Evolutionary conservation across 768 basidiomycete species (phyloP).

Genomic region (Psilocybe subaeruginosa): DNA sequence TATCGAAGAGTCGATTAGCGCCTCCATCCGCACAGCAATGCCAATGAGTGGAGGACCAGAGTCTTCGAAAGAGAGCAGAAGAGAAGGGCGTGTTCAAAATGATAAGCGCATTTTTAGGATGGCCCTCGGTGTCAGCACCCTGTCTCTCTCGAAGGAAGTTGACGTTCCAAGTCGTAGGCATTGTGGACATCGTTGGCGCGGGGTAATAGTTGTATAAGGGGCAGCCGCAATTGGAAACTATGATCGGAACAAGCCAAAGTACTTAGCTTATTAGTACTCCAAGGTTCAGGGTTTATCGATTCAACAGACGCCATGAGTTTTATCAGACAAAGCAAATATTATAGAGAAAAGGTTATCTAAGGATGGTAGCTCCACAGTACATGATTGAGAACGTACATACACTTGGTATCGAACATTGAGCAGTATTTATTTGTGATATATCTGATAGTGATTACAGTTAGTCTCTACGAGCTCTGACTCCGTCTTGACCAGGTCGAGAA

Average conservation of each 20-base stretch:
- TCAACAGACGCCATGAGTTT: too few species aligned
- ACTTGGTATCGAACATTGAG: not conserved
- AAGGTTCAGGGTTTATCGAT: not conserved
- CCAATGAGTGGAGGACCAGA: conserved; percentile 60
- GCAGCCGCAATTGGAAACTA: conserved; percentile 4
- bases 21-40: conserved; percentile 86
- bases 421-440: not conserved
- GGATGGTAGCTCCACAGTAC: not conserved
- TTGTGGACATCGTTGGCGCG: conserved; percentile 9
- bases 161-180: conserved; percentile 38
- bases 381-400: not conserved
- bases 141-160: conserved; percentile 37
- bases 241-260: not conserved
- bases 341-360: not conserved
- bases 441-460: not conserved
- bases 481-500: conserved; percentile 72
- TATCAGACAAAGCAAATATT: not conserved
- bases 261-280: too few species aligned
- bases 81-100: conserved; percentile 93
- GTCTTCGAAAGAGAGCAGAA: conserved; percentile 53
- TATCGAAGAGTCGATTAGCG: conserved; percentile 81
- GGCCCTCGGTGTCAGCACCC: not conserved
- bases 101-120: conserved; percentile 59
- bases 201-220: not conserved
- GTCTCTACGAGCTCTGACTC: conserved; percentile 56